A percentile compares a stretch with the other conserved stretches of the same genome.
These are phyloP conservation scores for Penicillium brevicompactum DNA, from an alignment of 2,329 filamentous ascomycete species.

Conservation along the genomic window DNA sequence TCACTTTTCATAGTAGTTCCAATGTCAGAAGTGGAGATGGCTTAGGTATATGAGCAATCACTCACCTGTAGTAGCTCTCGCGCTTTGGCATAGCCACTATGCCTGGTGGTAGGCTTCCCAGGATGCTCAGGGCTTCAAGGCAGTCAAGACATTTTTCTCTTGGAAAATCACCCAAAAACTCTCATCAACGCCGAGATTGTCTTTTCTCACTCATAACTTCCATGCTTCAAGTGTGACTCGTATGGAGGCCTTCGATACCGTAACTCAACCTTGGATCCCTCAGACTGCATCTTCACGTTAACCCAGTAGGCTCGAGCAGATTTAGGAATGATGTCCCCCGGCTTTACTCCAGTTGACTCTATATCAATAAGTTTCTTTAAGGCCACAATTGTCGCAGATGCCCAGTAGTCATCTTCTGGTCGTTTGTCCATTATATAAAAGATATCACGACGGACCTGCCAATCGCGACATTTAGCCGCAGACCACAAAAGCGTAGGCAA, in stretches of 20 bases:
- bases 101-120: too few relatives aligned
- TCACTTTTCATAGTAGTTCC: too few relatives aligned
- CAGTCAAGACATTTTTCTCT: too few relatives aligned
- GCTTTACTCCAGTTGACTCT: slow-evolving; percentile 1
- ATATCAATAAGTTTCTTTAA: neutral
- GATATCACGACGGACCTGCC: slow-evolving; percentile 2
- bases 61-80: too few relatives aligned
- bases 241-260: neutral
- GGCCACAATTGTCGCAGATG: slow-evolving; percentile 1
- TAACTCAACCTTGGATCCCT: neutral
- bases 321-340: neutral
- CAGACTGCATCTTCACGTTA: neutral
- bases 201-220: slow-evolving; percentile 1
- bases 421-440: neutral
- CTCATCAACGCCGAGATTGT: too few relatives aligned
- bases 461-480: slow-evolving; percentile 1
- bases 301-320: neutral
- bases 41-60: too few relatives aligned
- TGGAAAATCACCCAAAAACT: too few relatives aligned
- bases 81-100: too few relatives aligned
- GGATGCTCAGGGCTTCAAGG: too few relatives aligned
- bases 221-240: neutral
- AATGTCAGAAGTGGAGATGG: too few relatives aligned
- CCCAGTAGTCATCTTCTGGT: neutral
- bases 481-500: slow-evolving; percentile 1